A percentile compares a stretch with the other conserved stretches of the same genome.
Evolutionary conservation across 345 rosid species (phyloP).

Genomic region (Brassica nigra): DNA sequence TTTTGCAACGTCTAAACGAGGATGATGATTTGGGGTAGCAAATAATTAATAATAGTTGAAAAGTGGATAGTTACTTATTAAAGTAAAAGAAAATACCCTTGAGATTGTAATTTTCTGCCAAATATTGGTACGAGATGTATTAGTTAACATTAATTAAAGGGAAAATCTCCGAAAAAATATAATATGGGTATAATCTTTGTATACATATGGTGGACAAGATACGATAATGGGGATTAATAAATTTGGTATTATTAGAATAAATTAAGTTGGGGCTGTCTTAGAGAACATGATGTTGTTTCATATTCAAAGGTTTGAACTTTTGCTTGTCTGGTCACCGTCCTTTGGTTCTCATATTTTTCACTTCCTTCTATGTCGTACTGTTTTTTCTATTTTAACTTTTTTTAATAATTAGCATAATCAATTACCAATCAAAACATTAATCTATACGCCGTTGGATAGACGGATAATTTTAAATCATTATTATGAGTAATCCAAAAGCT

Average conservation of each 20-base stretch:
- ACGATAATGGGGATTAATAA: conserved; percentile 34
- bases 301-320: conserved; percentile 37
- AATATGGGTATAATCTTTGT: conserved; percentile 24
- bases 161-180: not conserved
- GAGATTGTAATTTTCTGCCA: not conserved
- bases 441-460: not conserved
- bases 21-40: not conserved
- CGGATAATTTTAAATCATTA: not conserved
- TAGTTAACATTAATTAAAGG: too few relatives aligned
- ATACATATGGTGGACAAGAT: conserved; percentile 34
- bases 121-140: not conserved
- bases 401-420: not conserved
- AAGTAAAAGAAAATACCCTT: not conserved
- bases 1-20: conserved; percentile 5
- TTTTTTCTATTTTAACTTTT: not conserved
- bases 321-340: conserved; percentile 45
- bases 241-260: conserved; percentile 40
- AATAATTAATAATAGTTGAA: not conserved
- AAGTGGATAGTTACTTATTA: not conserved
- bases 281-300: conserved; percentile 44
- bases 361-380: conserved; percentile 29
- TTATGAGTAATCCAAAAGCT: not conserved
- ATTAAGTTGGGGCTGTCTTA: conserved; percentile 35
- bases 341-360: conserved; percentile 30
- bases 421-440: not conserved